phyloP scores from a whole-genome alignment of 2,329 filamentous ascomycete species.

The Pseudogymnoascus sp. region DNA sequence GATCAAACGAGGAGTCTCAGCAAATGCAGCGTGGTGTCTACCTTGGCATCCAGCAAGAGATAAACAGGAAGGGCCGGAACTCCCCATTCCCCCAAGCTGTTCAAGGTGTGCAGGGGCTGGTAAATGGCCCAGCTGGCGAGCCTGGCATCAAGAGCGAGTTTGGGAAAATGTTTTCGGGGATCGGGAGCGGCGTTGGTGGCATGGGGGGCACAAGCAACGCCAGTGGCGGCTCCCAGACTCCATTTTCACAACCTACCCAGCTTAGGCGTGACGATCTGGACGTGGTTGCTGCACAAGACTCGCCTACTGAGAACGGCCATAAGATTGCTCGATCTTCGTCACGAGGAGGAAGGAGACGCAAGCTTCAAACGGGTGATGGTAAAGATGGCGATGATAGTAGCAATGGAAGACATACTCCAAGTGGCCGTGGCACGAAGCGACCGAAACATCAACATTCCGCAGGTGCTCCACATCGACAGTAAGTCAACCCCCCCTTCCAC shows the following conservation, averaged over 20 bases:
- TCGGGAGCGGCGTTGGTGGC: slow-evolving; percentile 62
- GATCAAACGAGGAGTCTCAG: slow-evolving; percentile 44
- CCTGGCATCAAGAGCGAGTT: slow-evolving; percentile 92
- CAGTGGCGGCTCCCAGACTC: slow-evolving; percentile 45
- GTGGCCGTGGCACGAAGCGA: slow-evolving; percentile 52
- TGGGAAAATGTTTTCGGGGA: slow-evolving; percentile 90
- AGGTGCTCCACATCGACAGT: slow-evolving; percentile 61
- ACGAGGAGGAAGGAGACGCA: slow-evolving; percentile 53
- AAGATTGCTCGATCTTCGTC: slow-evolving; percentile 36
- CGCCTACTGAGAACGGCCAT: slow-evolving; percentile 28
- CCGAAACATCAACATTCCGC: slow-evolving; percentile 48
- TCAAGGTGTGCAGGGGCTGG: slow-evolving; percentile 78
- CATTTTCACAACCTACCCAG: slow-evolving; percentile 36
- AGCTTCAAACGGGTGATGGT: slow-evolving; percentile 68
- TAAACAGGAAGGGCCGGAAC: slow-evolving; percentile 72
- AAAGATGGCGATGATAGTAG: slow-evolving; percentile 62
- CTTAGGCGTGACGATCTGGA: slow-evolving; percentile 46
- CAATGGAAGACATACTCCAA: slow-evolving; percentile 54
- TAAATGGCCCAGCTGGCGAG: slow-evolving; percentile 70
- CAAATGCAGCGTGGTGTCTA: slow-evolving; percentile 56
- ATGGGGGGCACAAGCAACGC: slow-evolving; percentile 39
- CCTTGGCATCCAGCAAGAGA: slow-evolving; percentile 68
- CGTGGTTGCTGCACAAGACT: slow-evolving; percentile 39
- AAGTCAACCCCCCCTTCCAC: slow-evolving; percentile 31
- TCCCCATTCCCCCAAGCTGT: slow-evolving; percentile 90